A percentile compares a stretch with the other conserved stretches of the same genome.
phyloP scores from a whole-genome alignment of 768 basidiomycete genomes.

The Tremella yokohamensis region DNA sequence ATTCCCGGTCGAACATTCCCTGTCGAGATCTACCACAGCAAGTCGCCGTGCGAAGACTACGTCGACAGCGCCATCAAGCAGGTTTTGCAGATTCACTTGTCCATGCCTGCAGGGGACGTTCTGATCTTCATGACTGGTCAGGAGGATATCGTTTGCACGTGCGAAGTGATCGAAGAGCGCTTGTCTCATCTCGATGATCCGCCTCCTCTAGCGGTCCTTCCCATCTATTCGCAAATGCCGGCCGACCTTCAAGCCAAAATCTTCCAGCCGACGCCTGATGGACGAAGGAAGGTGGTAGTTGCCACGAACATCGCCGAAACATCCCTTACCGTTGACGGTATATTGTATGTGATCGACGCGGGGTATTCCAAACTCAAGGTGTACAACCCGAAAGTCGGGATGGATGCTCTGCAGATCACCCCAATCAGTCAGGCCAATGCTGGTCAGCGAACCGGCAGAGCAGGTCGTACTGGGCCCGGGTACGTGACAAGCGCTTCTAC shows the following conservation, averaged over 20 bases:
- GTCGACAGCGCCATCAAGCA: constrained; percentile 98
- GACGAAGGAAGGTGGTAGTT: constrained; percentile 92
- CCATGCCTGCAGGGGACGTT: constrained; percentile 87
- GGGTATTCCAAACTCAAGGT: constrained; percentile 98
- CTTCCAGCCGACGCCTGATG: constrained; percentile 89
- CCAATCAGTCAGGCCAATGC: constrained; percentile 99
- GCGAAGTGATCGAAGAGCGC: constrained; percentile 89
- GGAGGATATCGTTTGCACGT: constrained; percentile 97
- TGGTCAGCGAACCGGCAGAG: constrained; percentile 90
- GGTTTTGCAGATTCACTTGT: constrained; percentile 91
- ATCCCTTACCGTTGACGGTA: constrained; percentile 90
- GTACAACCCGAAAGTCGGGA: constrained; percentile 97
- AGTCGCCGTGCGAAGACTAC: constrained; percentile 98
- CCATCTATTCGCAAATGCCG: constrained; percentile 99
- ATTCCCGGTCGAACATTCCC: constrained; percentile 95
- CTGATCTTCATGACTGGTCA: constrained; percentile 92
- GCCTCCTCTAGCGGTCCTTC: constrained; percentile 78
- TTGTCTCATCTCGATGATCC: constrained; percentile 88
- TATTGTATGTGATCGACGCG: constrained; percentile 91
- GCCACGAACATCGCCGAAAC: constrained; percentile 99
- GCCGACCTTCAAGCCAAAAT: constrained; percentile 98
- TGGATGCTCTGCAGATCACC: constrained; percentile 98
- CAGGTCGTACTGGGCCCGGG: constrained; percentile 94
- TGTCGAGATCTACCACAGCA: constrained; percentile 91
- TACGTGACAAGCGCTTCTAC: constrained; percentile 51